phyloP scores from a whole-genome alignment of 768 basidiomycete genomes.

The Daedalea quercina region DNA sequence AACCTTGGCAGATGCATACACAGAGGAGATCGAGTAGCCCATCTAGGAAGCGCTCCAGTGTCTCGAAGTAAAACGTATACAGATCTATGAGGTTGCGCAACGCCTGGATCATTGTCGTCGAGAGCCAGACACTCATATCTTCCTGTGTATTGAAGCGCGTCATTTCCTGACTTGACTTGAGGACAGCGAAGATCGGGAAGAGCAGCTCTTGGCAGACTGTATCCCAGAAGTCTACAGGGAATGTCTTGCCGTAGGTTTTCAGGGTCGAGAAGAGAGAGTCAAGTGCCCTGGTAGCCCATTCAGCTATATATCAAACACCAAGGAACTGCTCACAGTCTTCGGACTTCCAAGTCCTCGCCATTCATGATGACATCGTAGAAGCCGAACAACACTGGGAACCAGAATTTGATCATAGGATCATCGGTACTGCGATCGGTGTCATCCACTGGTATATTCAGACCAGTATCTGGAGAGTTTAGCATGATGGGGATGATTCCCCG shows the following conservation, averaged over 20 bases:
- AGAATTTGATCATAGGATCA: slow-evolving; percentile 91
- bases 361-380: slow-evolving; percentile 99
- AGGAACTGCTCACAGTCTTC: slow-evolving; percentile 73
- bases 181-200: slow-evolving; percentile 96
- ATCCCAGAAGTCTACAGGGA: slow-evolving; percentile 94
- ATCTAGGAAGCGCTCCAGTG: slow-evolving; percentile 83
- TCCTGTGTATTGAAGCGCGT: slow-evolving; percentile 94
- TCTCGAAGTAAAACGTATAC: slow-evolving; percentile 93
- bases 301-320: no score
- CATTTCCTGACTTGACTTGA: slow-evolving; percentile 88
- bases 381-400: slow-evolving; percentile 95
- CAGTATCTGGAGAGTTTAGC: slow-evolving; percentile 74
- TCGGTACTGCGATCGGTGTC: slow-evolving; percentile 38
- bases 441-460: slow-evolving; percentile 24
- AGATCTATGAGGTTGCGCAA: slow-evolving; percentile 92
- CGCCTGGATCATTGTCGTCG: slow-evolving; percentile 98
- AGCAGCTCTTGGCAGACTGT: slow-evolving; percentile 93
- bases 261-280: slow-evolving; percentile 93
- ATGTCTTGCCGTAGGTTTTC: slow-evolving; percentile 81
- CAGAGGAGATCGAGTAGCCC: slow-evolving; percentile 90
- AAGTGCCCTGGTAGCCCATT: slow-evolving; percentile 72
- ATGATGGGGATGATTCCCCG: slow-evolving; percentile 89
- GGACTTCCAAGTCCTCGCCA: slow-evolving; percentile 95
- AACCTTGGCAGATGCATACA: slow-evolving; percentile 98
- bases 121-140: slow-evolving; percentile 99